Conservation (phyloP, 495 filamentous ascomycete genomes). For the Aspergillus haitiensis region DNA sequence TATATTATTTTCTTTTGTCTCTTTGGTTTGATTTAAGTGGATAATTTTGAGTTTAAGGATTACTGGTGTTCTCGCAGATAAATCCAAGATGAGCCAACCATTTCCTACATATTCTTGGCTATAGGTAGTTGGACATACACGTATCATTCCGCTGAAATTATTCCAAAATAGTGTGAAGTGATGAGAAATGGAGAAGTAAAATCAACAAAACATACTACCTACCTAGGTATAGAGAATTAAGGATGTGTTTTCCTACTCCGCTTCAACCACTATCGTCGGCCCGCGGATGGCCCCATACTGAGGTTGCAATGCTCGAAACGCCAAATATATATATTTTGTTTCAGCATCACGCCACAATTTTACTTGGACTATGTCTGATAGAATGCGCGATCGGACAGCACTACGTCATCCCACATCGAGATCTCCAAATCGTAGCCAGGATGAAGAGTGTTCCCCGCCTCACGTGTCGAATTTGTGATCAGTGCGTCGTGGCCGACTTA, state of each 20-base stretch:
- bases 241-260: no score
- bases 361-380: background rate
- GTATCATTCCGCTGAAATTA: no score
- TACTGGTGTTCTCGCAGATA: background rate
- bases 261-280: no score
- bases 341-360: background rate
- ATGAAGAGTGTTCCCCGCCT: background rate
- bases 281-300: no score
- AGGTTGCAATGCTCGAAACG: no score
- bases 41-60: background rate
- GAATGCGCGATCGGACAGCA: background rate
- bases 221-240: no score
- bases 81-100: no score
- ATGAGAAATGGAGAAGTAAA: no score
- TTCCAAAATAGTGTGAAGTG: no score
- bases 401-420: conserved; percentile 5
- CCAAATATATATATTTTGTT: background rate
- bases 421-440: background rate
- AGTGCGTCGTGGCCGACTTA: background rate
- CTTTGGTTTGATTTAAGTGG: background rate
- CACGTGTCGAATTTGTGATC: background rate
- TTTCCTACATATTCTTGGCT: no score
- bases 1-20: background rate
- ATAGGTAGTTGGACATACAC: no score
- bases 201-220: no score